A percentile compares a stretch with the other conserved stretches of the same genome.
Evolutionary conservation across 345 rosid species (phyloP).

Genomic region (Passiflora organensis): DNA sequence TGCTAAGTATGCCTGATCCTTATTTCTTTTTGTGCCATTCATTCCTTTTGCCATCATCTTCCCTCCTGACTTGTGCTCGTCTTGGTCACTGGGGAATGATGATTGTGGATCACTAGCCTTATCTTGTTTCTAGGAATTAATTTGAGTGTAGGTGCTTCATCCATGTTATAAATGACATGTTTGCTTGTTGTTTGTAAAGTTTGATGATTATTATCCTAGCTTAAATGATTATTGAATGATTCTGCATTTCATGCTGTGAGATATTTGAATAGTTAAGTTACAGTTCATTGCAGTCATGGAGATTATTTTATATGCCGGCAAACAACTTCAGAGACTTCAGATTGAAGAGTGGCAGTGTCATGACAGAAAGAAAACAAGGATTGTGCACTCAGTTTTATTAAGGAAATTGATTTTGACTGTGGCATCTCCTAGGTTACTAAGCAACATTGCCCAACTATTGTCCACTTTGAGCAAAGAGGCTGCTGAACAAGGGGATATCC

Average conservation of each 20-base stretch:
- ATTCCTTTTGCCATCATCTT: no score
- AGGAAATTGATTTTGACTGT: constrained; percentile 61
- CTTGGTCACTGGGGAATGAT: no score
- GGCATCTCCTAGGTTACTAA: constrained; percentile 61
- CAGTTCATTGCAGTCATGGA: constrained; percentile 89
- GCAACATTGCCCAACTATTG: constrained; percentile 57
- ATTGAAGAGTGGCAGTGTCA: constrained; percentile 33
- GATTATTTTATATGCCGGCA: constrained; percentile 67
- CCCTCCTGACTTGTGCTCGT: no score
- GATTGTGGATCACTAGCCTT: no score
- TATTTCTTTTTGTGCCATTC: no score
- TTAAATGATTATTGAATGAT: no score
- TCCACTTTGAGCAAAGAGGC: constrained; percentile 73
- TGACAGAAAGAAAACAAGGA: constrained; percentile 19
- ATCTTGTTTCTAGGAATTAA: no score
- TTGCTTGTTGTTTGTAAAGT: no score
- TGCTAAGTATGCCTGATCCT: no score
- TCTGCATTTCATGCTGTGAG: background rate
- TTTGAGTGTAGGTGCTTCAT: no score
- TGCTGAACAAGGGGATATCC: constrained; percentile 64
- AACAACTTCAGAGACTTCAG: constrained; percentile 62
- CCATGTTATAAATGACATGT: no score
- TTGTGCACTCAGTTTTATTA: constrained; percentile 49
- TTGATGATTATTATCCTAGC: no score
- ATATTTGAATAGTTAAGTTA: constrained; percentile 29